A percentile compares a stretch with the other conserved stretches of the same genome.
These are phyloP conservation scores for Arabidopsis thaliana DNA, from an alignment of 345 rosid genomes.

Conservation along the genomic window DNA sequence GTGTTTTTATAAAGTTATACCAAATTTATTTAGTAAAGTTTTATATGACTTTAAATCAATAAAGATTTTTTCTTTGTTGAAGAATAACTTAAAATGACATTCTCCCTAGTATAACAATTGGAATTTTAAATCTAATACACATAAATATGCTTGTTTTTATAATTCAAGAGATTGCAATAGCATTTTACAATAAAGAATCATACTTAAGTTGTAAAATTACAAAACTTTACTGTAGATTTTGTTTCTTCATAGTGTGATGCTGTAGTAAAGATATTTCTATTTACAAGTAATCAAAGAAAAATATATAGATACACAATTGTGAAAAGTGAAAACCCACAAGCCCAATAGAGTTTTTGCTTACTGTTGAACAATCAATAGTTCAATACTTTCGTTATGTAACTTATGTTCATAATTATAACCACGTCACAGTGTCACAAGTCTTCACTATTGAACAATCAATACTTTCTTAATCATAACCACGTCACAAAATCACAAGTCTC, in stretches of 20 bases:
- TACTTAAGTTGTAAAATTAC: too few relatives aligned
- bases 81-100: not conserved
- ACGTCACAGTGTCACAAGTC: slow-evolving; percentile 23
- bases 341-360: not conserved
- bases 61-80: not conserved
- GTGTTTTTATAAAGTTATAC: not conserved
- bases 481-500: slow-evolving; percentile 22
- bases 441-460: not conserved
- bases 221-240: not conserved
- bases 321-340: not conserved
- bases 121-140: not conserved
- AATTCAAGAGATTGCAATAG: not conserved
- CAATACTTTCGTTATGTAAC: too few relatives aligned
- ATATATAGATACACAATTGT: slow-evolving; percentile 6
- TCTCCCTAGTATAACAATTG: not conserved
- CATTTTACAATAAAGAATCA: too few relatives aligned
- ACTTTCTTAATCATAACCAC: not conserved
- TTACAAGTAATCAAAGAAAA: not conserved
- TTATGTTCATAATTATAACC: not conserved
- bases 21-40: not conserved
- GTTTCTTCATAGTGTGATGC: not conserved
- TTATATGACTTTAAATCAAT: not conserved
- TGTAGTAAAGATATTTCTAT: not conserved
- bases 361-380: slow-evolving; percentile 2
- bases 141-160: not conserved